These are phyloP conservation scores for Tetratostichococcus sp. DNA, from an alignment of 139 green algal species.

Conservation along the genomic window DNA sequence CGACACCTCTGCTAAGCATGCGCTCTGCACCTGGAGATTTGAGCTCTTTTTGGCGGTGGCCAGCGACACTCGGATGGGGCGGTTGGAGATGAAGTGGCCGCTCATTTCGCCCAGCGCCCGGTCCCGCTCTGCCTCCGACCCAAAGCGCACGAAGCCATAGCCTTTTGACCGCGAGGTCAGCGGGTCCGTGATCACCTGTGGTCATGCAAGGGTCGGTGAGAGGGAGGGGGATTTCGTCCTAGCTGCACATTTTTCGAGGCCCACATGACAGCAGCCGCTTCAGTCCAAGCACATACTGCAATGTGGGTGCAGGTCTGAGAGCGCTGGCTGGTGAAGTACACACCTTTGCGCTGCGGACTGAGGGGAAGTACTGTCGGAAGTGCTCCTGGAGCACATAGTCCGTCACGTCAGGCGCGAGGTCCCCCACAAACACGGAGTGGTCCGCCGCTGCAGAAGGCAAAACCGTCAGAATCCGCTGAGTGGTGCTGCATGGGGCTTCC, in stretches of 20 bases:
- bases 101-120: constrained; percentile 81
- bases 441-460: constrained; percentile 50
- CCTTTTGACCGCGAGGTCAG: constrained; percentile 81
- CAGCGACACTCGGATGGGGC: constrained; percentile 70
- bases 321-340: no score
- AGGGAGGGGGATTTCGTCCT: no score
- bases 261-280: no score
- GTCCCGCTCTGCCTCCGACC: constrained; percentile 76
- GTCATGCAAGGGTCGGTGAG: background rate
- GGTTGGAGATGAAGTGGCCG: constrained; percentile 64
- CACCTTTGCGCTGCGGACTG: constrained; percentile 74
- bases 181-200: constrained; percentile 87
- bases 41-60: constrained; percentile 63
- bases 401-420: constrained; percentile 87
- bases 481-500: no score
- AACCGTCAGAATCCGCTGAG: no score
- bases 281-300: no score
- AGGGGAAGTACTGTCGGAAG: constrained; percentile 82
- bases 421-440: constrained; percentile 87
- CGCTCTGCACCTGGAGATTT: background rate
- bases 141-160: constrained; percentile 96
- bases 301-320: no score
- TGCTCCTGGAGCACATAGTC: constrained; percentile 83
- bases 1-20: no score
- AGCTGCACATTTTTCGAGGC: no score